These are phyloP conservation scores for Pholiota conissans DNA, from an alignment of 768 basidiomycete genomes.

Conservation along the genomic window DNA sequence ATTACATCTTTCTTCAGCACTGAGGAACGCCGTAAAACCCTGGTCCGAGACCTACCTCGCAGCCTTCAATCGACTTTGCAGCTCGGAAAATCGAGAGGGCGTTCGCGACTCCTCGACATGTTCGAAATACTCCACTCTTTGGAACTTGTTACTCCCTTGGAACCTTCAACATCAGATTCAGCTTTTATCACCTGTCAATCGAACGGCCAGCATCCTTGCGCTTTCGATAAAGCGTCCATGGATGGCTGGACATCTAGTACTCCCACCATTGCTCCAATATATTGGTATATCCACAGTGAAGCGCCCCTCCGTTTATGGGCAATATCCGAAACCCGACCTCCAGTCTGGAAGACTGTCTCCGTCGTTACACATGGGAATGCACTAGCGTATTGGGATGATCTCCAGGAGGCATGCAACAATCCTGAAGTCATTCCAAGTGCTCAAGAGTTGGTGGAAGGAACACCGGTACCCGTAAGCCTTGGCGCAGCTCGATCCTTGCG, in stretches of 20 bases:
- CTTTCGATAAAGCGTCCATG: slow-evolving; percentile 43
- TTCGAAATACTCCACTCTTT: slow-evolving; percentile 59
- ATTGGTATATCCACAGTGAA: slow-evolving; percentile 60
- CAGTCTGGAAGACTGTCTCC: slow-evolving; percentile 54
- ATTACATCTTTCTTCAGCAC: slow-evolving; percentile 52
- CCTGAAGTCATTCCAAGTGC: slow-evolving; percentile 20
- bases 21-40: slow-evolving; percentile 45
- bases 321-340: slow-evolving; percentile 45
- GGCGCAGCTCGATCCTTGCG: slow-evolving; percentile 52
- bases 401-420: slow-evolving; percentile 49
- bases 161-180: slow-evolving; percentile 36
- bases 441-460: slow-evolving; percentile 1
- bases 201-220: slow-evolving; percentile 41
- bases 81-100: slow-evolving; percentile 57
- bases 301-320: slow-evolving; percentile 67
- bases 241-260: slow-evolving; percentile 46
- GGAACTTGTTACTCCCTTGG: slow-evolving; percentile 60
- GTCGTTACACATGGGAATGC: slow-evolving; percentile 40
- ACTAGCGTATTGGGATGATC: slow-evolving; percentile 55
- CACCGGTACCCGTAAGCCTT: slow-evolving; percentile 21
- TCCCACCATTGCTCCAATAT: slow-evolving; percentile 50
- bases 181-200: slow-evolving; percentile 48
- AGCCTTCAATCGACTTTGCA: slow-evolving; percentile 52
- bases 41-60: slow-evolving; percentile 53
- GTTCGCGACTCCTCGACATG: slow-evolving; percentile 60